phyloP scores from a whole-genome alignment of 257 asterid genomes.

The Pogostemon cablin region DNA sequence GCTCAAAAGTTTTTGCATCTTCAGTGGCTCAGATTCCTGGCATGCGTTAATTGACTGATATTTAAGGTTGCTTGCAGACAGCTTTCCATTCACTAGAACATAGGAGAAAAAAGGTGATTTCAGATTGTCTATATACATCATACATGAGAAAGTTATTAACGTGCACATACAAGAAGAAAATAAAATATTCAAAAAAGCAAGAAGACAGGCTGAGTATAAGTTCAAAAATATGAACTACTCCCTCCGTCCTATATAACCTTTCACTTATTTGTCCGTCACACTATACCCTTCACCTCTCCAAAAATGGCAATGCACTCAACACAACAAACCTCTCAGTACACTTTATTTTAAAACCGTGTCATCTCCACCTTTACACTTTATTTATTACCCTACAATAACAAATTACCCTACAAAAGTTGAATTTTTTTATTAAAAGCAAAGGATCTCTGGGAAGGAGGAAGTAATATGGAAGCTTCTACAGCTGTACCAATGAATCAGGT shows the following conservation, averaged over 20 bases:
- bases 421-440: no score
- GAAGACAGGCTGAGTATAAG: background rate
- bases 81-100: constrained; percentile 61
- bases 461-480: background rate
- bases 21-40: constrained; percentile 55
- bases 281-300: no score
- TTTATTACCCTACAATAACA: no score
- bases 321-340: no score
- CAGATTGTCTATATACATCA: constrained; percentile 23
- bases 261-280: no score
- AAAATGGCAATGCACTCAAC: no score
- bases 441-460: background rate
- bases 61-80: constrained; percentile 57
- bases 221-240: background rate
- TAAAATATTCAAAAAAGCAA: constrained; percentile 1
- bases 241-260: no score
- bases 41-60: constrained; percentile 47
- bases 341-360: no score
- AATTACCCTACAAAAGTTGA: no score
- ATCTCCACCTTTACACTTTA: no score
- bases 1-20: constrained; percentile 62
- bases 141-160: constrained; percentile 24
- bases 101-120: constrained; percentile 21
- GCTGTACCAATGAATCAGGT: background rate
- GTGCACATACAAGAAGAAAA: constrained; percentile 8